A percentile compares a stretch with the other conserved stretches of the same genome.
These are phyloP conservation scores for Dactylonectria macrodidyma DNA, from an alignment of 2,329 filamentous ascomycete genomes.

Conservation along the genomic window DNA sequence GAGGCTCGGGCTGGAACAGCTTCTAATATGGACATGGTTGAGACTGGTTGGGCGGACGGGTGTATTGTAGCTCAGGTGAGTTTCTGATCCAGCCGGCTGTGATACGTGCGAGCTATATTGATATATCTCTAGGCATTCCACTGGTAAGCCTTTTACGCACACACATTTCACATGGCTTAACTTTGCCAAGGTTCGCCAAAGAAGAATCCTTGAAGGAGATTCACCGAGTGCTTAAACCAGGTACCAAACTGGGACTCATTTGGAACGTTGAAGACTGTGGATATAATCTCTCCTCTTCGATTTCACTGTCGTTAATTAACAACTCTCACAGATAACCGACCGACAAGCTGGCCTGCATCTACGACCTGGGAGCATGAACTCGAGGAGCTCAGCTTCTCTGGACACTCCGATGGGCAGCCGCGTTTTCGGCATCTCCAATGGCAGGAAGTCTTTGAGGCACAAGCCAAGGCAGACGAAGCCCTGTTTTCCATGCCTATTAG, in stretches of 20 bases:
- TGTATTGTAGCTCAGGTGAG: slow-evolving; percentile 78
- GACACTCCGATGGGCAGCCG: slow-evolving; percentile 69
- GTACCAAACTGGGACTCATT: slow-evolving; percentile 74
- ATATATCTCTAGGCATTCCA: slow-evolving; percentile 62
- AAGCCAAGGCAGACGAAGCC: slow-evolving; percentile 62
- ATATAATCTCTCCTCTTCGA: slow-evolving; percentile 33
- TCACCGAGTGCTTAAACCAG: slow-evolving; percentile 74
- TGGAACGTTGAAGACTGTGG: slow-evolving; percentile 83
- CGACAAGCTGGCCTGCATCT: slow-evolving; percentile 66
- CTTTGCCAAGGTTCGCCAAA: slow-evolving; percentile 74
- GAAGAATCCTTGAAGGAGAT: slow-evolving; percentile 75
- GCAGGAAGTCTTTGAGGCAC: slow-evolving; percentile 75
- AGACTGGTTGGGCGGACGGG: slow-evolving; percentile 72
- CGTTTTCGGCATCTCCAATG: slow-evolving; percentile 77
- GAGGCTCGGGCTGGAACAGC: slow-evolving; percentile 71
- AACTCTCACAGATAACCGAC: slow-evolving; percentile 71
- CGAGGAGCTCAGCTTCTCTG: slow-evolving; percentile 70
- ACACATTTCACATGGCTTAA: slow-evolving; percentile 3
- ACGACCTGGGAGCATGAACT: slow-evolving; percentile 75
- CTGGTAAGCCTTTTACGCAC: slow-evolving; percentile 61
- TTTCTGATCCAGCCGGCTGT: slow-evolving; percentile 26
- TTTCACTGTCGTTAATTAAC: not conserved
- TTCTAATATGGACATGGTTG: slow-evolving; percentile 67
- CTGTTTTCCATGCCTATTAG: slow-evolving; percentile 75
- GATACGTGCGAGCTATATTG: slow-evolving; percentile 23